Percentiles rank a stretch among this genome's conserved stretches.
phyloP scores from a whole-genome alignment of 2,329 filamentous ascomycete species.

The Botrytis byssoidea region DNA sequence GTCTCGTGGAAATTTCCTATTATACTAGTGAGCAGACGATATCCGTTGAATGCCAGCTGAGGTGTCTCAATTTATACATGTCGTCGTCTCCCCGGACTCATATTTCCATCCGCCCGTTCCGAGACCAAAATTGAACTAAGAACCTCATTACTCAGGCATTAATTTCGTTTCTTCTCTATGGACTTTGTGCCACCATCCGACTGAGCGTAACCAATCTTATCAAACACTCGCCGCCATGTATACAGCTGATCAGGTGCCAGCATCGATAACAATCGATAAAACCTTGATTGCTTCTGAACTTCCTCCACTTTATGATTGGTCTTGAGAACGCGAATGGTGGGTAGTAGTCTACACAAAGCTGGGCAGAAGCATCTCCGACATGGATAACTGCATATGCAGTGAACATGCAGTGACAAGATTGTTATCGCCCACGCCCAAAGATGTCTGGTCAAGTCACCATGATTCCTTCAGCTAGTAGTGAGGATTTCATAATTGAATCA shows the following conservation, averaged over 20 bases:
- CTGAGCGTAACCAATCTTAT: not conserved
- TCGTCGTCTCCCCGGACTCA: not conserved
- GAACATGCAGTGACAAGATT: slow-evolving; percentile 13
- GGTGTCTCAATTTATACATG: not conserved
- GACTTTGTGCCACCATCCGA: not conserved
- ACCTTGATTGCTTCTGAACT: not conserved
- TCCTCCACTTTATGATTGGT: not conserved
- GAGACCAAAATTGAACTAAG: not conserved
- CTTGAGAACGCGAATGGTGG: not conserved
- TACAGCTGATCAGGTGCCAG: not conserved
- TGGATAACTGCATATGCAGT: slow-evolving; percentile 16
- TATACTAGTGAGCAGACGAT: not conserved
- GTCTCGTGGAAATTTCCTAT: not conserved
- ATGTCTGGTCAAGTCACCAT: not conserved
- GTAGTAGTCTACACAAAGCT: not conserved
- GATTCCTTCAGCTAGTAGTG: not conserved
- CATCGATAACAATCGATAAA: not conserved
- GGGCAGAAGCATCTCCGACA: not conserved
- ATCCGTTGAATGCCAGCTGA: too few relatives aligned
- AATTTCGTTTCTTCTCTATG: not conserved
- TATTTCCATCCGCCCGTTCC: not conserved
- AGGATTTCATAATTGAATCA: not conserved
- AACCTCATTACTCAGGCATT: not conserved
- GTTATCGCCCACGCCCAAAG: not conserved
- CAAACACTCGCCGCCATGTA: not conserved